Evolutionary conservation across 148 eudicot species (phyloP), one percentile per base, ranked within the genome.

Genomic region (Nepenthes mirabilis): DNA sequence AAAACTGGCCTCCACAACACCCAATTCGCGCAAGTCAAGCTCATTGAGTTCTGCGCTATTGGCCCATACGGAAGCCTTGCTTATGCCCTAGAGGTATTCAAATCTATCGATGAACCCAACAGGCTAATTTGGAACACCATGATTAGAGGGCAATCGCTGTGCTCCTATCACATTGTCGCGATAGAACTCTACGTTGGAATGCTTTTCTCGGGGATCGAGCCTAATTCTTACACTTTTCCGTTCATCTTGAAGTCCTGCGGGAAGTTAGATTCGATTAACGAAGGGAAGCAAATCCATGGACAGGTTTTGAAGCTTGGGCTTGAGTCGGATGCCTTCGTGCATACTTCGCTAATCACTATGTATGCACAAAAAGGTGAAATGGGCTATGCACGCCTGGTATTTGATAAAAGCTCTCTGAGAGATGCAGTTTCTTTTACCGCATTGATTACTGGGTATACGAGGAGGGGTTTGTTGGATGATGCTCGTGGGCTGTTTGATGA

Each of bases 181-280:
- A 59, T 82, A 33, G 64, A 65, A 14, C 64, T 80, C 33, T 85
- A 85, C 59, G 52, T 71, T 47, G 58, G 67, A 14, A 80, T 85
- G 91, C 65, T 80, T 47, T 55, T 56, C 36, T 68, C 78, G 1
- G 65, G 67, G 14, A 55, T 69, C 14, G 74, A 60, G 35, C 91
- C 91, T 4, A 82, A 85, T 74, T 68, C 73, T 6, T 82, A 80
- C 36, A 86, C 94, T 33, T 86, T 80, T 61, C 86, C 86, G 14
- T 75, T 78, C 47, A 34, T 86, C 69, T 72, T 86, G 59, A 86
- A 83, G 68, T 55, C 74, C 9, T 75, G 83, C 36, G 76, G 77
- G 45, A 79, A 63, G 55, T 54, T 59, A 57, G 48, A 33, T 43
- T 70, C 55, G 67, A 11, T 62, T 47, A 64, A 36, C 33, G 77